A percentile compares a stretch with the other conserved stretches of the same genome.
These are phyloP conservation scores for Dalbergia cochinchinensis DNA, from an alignment of 306 rosid genomes.

Conservation along the genomic window DNA sequence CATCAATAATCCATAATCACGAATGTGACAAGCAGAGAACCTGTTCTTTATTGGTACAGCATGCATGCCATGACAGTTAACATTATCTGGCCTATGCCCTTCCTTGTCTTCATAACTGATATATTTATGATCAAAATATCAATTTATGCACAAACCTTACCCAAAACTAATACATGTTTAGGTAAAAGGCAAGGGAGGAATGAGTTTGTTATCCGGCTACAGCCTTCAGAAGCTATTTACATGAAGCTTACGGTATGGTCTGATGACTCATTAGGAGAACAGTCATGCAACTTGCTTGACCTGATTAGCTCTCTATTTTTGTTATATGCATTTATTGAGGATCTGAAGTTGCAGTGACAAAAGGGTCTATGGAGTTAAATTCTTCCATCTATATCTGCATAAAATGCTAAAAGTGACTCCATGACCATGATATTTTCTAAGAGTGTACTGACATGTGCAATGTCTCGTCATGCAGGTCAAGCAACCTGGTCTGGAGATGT, in stretches of 20 bases:
- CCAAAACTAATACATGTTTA: conserved; percentile 41
- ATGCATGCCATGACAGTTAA: conserved; percentile 23
- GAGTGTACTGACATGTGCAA: conserved; percentile 22
- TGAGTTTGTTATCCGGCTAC: conserved; percentile 88
- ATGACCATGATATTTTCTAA: background rate
- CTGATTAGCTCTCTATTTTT: conserved; percentile 4
- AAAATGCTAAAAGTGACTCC: conserved; percentile 16
- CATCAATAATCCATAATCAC: conserved; percentile 1
- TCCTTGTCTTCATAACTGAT: background rate
- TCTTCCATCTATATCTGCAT: conserved; percentile 3
- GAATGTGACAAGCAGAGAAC: background rate
- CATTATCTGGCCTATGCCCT: background rate
- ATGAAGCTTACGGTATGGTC: conserved; percentile 83
- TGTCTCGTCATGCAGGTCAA: conserved; percentile 66
- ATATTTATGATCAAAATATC: background rate
- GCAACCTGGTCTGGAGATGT: conserved; percentile 89
- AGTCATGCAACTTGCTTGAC: conserved; percentile 30
- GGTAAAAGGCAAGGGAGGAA: conserved; percentile 89
- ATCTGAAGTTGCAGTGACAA: background rate
- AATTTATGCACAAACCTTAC: conserved; percentile 10
- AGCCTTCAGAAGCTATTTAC: conserved; percentile 87
- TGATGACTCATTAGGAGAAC: conserved; percentile 14
- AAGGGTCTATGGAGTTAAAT: background rate
- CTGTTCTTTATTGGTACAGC: conserved; percentile 10
- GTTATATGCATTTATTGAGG: conserved; percentile 27